Evolutionary conservation across 1,284 basidiomycete genomes (phyloP).

Genomic region (Marasmius fiardii): DNA sequence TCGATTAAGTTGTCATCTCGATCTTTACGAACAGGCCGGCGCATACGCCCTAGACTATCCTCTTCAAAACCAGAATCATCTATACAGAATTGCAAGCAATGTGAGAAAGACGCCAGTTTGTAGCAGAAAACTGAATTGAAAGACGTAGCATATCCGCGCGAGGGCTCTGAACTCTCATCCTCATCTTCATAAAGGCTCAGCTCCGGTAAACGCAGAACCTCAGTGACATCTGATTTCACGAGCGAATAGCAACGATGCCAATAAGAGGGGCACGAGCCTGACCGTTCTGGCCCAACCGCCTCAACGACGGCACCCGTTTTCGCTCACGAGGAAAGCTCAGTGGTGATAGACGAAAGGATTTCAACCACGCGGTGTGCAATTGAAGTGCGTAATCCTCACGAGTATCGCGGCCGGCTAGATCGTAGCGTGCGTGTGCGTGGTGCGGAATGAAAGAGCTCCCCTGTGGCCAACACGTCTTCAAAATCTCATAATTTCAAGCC

Average conservation of each 20-base stretch:
- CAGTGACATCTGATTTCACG: not conserved
- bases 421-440: constrained; percentile 14
- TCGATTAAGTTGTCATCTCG: constrained; percentile 86
- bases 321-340: constrained; percentile 1
- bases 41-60: constrained; percentile 47
- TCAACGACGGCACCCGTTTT: not conserved
- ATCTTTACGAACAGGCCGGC: constrained; percentile 55
- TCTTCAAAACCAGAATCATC: constrained; percentile 57
- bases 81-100: constrained; percentile 45
- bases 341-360: constrained; percentile 11
- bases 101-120: constrained; percentile 45
- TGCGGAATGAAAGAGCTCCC: constrained; percentile 18
- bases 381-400: constrained; percentile 6
- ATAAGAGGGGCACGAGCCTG: not conserved
- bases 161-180: not conserved
- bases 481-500: constrained; percentile 63
- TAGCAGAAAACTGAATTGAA: constrained; percentile 31
- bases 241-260: not conserved
- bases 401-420: constrained; percentile 26
- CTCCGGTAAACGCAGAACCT: not conserved
- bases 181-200: not conserved
- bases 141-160: constrained; percentile 32
- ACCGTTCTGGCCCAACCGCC: not conserved
- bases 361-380: constrained; percentile 13
- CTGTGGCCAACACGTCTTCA: constrained; percentile 22